Evolutionary conservation across 1,284 basidiomycete species (phyloP), one percentile per base, ranked within the genome.

Genomic region (Tylopilus sp.): DNA sequence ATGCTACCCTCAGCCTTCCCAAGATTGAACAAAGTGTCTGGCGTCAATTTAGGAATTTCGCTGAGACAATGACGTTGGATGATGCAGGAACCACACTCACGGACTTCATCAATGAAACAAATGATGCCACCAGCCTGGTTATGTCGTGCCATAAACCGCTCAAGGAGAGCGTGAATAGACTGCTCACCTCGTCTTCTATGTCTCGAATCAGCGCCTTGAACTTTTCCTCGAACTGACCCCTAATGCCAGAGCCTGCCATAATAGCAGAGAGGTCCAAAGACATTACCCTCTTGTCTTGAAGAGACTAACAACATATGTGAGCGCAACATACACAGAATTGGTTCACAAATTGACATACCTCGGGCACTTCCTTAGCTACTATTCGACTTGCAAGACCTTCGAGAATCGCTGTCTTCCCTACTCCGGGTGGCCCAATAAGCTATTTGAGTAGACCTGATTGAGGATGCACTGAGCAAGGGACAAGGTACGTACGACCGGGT

Each of bases 1-100:
- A 97, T 86, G 52, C 87, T 88, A 9, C 93, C 93, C 71, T 96
- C 93, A 0, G 90, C 79, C 68, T 96, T 96, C 2, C 93, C 93
- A 11, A 95, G 79, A 55, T 92, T 87, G 71, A 93, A 86, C 6
- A 92, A 73, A 0, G 79, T 86, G 55, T 90, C 85, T 86, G 51
- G 11, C 3, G 11, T 34, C 4, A 28, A 31, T 13, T 12, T 15
- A 4, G 10, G 46, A n/a, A 11, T 18, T 21, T 34, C 8, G 34
- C 50, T 41, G 29, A 52, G 23, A 29, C 12, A 12, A 58, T 54
- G 11, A 52, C 48, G 29, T 39, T 3, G 33, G 25, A 41, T 39
- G 25, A 41, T 39, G 26, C 23, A 25, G 21, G n/a, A 34, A 35
- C 15, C 8, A 26, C 40, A 81, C 83, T 69, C 56, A 87, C 84